Evolutionary conservation across 208 protist genomes (phyloP), one percentile per base, ranked within the genome.

Genomic region (Trypanosoma brucei): DNA sequence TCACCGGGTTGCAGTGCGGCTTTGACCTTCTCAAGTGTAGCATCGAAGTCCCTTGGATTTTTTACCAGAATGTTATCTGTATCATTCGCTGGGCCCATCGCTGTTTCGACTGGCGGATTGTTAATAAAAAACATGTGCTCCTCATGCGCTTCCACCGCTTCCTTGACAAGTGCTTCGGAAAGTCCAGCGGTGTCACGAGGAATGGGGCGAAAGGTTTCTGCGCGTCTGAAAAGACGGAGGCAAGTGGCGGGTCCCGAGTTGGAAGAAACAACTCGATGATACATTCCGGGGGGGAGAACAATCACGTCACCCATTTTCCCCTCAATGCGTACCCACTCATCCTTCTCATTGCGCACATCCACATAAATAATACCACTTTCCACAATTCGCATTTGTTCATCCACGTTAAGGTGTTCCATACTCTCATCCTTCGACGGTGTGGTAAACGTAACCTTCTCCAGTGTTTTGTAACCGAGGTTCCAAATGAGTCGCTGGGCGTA

Each of bases 361-460:
- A 72, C 30, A 22, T 62, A 72, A 6, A 67, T 44, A 0, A 72
- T 37, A 5, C 67, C 67, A 13, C 31, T 62, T 35, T 61, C 55
- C 53, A 72, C 60, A n/a, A 65, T 57, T 8, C 67, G 60, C 60
- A 72, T 61, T 38, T 72, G 67, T 46, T 72, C 67, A 31, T 72
- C 67, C 40, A 62, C 5, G 46, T 72, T 72, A 30, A 72, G 54
- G 55, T 72, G 67, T 46, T 72, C 67, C 0, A 1, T n/a, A 11
- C 48, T 13, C 45, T 72, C 67, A 9, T 62, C 60, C 2, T 13
- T 39, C 3, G 42, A 58, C 11, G 42, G 44, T 2, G 36, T n/a
- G 0, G 67, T 37, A 1, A 72, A 55, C 2, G 60, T 54, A 11
- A 61, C 51, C 60, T 35, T 46, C 40, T 65, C 66, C 11, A 53